phyloP scores from a whole-genome alignment of 371 early-diverging fungal genomes.

The Dichotomocladium elegans region DNA sequence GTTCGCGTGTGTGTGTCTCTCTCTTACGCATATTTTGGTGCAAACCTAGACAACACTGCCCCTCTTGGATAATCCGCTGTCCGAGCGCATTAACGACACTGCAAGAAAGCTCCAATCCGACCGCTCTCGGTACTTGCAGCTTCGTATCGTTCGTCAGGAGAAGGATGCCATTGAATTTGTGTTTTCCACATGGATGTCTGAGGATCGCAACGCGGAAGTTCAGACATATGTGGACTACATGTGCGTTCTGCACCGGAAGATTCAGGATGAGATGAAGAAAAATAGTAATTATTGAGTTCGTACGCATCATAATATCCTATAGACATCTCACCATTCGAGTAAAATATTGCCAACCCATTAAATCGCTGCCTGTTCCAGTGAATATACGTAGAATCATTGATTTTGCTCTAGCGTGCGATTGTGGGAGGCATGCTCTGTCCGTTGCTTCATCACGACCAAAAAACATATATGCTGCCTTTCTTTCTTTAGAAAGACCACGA shows the following conservation, averaged over 20 bases:
- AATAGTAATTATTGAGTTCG: conserved; percentile 18
- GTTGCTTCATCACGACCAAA: too few species aligned
- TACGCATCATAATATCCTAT: too few species aligned
- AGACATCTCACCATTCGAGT: too few species aligned
- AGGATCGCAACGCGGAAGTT: conserved; percentile 87
- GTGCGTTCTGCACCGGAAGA: conserved; percentile 85
- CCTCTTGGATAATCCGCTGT: conserved; percentile 56
- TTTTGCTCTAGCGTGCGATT: too few species aligned
- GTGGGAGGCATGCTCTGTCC: too few species aligned
- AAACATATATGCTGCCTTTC: too few species aligned
- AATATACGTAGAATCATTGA: too few species aligned
- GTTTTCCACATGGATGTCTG: conserved; percentile 69
- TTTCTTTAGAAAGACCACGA: too few species aligned
- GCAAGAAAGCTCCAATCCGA: conserved; percentile 56
- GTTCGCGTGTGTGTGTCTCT: not conserved
- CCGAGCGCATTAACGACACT: conserved; percentile 59
- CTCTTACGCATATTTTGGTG: not conserved
- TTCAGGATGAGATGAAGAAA: conserved; percentile 73
- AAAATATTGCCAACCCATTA: too few species aligned
- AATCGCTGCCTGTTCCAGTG: too few species aligned
- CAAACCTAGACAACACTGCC: conserved; percentile 29
- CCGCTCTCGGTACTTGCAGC: conserved; percentile 28
- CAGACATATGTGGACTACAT: conserved; percentile 94
- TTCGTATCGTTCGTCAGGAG: conserved; percentile 60
- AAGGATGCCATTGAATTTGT: conserved; percentile 62